These are phyloP conservation scores for Ophiocordyceps camponoti-rufipedis DNA, from an alignment of 2,329 filamentous ascomycete species.

Conservation along the genomic window DNA sequence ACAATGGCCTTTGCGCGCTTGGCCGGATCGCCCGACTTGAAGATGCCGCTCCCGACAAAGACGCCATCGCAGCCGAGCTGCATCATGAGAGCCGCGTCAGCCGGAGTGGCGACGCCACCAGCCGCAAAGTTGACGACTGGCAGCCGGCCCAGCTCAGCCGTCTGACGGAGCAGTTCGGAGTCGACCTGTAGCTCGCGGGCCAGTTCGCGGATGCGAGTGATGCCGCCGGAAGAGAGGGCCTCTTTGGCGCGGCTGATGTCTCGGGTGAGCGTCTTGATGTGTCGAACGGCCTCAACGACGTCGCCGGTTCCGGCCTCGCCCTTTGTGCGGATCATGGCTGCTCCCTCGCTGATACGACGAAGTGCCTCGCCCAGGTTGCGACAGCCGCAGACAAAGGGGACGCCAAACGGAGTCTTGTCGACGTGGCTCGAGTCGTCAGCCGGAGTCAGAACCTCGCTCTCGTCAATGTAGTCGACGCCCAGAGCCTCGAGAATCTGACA, in stretches of 20 bases:
- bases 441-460: conserved; percentile 92
- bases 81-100: conserved; percentile 95
- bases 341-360: conserved; percentile 76
- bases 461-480: conserved; percentile 94
- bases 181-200: conserved; percentile 71
- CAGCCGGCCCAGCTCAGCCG: conserved; percentile 68
- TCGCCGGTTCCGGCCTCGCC: conserved; percentile 95
- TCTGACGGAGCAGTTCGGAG: conserved; percentile 65
- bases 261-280: conserved; percentile 78
- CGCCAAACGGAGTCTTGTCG: conserved; percentile 65
- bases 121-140: conserved; percentile 97
- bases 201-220: conserved; percentile 42
- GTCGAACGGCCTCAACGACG: conserved; percentile 87
- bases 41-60: conserved; percentile 92
- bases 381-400: conserved; percentile 93
- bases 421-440: conserved; percentile 86
- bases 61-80: conserved; percentile 95
- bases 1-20: conserved; percentile 91
- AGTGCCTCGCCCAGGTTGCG: conserved; percentile 87
- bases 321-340: conserved; percentile 98
- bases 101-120: conserved; percentile 97
- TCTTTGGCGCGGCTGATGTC: conserved; percentile 69
- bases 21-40: conserved; percentile 84
- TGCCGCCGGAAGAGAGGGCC: conserved; percentile 41
- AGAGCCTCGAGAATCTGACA: conserved; percentile 95